phyloP scores from a whole-genome alignment of 768 basidiomycete species.

The Tulasnella calospora region DNA sequence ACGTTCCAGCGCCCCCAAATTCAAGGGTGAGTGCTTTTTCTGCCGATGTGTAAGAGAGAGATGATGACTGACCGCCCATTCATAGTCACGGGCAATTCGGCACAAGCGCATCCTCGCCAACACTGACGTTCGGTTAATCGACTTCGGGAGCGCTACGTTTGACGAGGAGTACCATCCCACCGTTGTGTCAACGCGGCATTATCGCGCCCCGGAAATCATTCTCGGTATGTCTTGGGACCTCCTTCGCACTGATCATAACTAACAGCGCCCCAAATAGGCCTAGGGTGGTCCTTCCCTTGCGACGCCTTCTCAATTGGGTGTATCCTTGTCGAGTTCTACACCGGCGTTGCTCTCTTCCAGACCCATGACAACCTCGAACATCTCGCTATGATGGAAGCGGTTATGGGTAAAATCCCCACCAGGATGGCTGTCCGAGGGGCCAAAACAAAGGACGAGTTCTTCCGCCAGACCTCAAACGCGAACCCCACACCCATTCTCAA shows the following conservation, averaged over 20 bases:
- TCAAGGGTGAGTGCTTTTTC: conserved; percentile 32
- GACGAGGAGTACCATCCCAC: conserved; percentile 97
- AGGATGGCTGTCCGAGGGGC: conserved; percentile 71
- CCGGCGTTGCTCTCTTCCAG: conserved; percentile 96
- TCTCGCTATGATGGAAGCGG: conserved; percentile 99
- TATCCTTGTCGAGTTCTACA: conserved; percentile 97
- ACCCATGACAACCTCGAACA: conserved; percentile 99
- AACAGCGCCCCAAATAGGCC: conserved; percentile 47
- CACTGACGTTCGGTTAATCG: conserved; percentile 92
- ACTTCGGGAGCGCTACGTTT: conserved; percentile 98
- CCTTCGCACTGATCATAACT: background rate
- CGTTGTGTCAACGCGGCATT: conserved; percentile 96
- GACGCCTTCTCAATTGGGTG: conserved; percentile 98
- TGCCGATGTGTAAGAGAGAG: background rate
- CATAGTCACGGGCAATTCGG: conserved; percentile 58
- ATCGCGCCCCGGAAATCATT: conserved; percentile 98
- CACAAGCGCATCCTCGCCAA: conserved; percentile 73
- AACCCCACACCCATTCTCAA: conserved; percentile 47
- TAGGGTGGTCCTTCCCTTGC: conserved; percentile 98
- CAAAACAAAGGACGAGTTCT: conserved; percentile 85
- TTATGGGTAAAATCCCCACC: conserved; percentile 96
- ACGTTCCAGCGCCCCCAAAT: conserved; percentile 28
- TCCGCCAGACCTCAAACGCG: conserved; percentile 61
- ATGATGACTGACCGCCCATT: conserved; percentile 9
- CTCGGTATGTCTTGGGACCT: conserved; percentile 55